Conservation (phyloP, 306 rosid species). For the Datisca glomerata region DNA sequence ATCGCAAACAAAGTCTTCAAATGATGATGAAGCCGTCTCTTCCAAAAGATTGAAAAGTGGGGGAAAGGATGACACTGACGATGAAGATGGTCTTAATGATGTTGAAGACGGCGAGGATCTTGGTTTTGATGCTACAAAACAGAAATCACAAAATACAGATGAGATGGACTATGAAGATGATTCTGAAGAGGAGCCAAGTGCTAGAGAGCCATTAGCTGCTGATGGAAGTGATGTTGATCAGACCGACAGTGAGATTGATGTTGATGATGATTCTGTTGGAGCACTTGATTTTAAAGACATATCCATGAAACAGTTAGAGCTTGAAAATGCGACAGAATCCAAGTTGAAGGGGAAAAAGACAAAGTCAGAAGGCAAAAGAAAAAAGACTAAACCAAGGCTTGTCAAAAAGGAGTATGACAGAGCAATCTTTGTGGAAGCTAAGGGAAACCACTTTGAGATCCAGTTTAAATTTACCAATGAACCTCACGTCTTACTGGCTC, state of each 20-base stretch:
- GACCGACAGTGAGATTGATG: slow-evolving; percentile 30
- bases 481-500: slow-evolving; percentile 68
- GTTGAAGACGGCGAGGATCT: slow-evolving; percentile 55
- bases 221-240: slow-evolving; percentile 27
- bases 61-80: slow-evolving; percentile 27
- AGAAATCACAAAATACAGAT: slow-evolving; percentile 52
- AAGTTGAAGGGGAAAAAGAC: slow-evolving; percentile 15
- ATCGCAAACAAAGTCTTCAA: slow-evolving; percentile 17
- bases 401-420: slow-evolving; percentile 30
- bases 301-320: slow-evolving; percentile 4
- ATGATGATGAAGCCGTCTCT: slow-evolving; percentile 33
- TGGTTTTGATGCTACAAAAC: slow-evolving; percentile 61
- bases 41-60: slow-evolving; percentile 17
- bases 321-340: slow-evolving; percentile 11
- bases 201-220: slow-evolving; percentile 32
- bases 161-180: slow-evolving; percentile 89
- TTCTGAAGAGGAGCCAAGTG: slow-evolving; percentile 38
- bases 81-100: slow-evolving; percentile 27
- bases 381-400: slow-evolving; percentile 9
- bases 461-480: slow-evolving; percentile 50
- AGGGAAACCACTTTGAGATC: slow-evolving; percentile 54
- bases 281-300: slow-evolving; percentile 2
- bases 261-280: slow-evolving; percentile 16
- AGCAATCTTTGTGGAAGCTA: slow-evolving; percentile 35
- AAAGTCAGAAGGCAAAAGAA: slow-evolving; percentile 16